A percentile compares a stretch with the other conserved stretches of the same genome.
These are phyloP conservation scores for Lagenidium sp. DNA, from an alignment of 352 stramenopile genomes.

Conservation along the genomic window DNA sequence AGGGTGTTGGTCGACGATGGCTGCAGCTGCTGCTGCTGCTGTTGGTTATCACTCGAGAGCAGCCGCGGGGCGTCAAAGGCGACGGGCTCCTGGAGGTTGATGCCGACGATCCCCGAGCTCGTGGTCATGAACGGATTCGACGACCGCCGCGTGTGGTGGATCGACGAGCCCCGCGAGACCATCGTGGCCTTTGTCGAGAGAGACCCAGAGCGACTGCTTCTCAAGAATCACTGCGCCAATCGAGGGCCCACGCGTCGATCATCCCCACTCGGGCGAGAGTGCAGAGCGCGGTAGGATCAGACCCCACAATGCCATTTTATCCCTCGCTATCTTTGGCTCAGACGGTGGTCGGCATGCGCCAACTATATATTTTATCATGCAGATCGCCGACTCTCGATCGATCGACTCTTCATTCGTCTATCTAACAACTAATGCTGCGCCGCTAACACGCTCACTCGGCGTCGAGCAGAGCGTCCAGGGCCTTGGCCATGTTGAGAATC, in stretches of 20 bases:
- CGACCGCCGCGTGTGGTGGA: constrained; percentile 61
- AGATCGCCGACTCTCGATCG: no score
- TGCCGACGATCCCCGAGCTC: constrained; percentile 74
- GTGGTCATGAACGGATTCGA: constrained; percentile 84
- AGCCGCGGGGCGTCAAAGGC: constrained; percentile 51
- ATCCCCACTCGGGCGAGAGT: no score
- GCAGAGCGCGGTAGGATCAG: no score
- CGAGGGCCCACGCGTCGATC: no score
- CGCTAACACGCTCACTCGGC: constrained; percentile 3
- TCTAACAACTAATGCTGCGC: no score
- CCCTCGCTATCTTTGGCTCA: no score
- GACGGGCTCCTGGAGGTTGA: constrained; percentile 61
- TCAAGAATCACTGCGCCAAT: no score
- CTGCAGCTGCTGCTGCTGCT: constrained; percentile 7
- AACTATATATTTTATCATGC: no score
- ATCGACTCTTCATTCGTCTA: no score
- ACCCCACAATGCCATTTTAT: no score
- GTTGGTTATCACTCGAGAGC: constrained; percentile 19
- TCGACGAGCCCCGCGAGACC: constrained; percentile 62
- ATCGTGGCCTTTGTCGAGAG: constrained; percentile 27
- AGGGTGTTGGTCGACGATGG: constrained; percentile 9
- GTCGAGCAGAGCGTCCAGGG: constrained; percentile 24
- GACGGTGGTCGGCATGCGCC: no score
- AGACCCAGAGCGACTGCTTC: no score
- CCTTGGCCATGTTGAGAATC: constrained; percentile 41